phyloP scores from a whole-genome alignment of 805 yeast genomes.

The Blastobotrys attinorum region DNA sequence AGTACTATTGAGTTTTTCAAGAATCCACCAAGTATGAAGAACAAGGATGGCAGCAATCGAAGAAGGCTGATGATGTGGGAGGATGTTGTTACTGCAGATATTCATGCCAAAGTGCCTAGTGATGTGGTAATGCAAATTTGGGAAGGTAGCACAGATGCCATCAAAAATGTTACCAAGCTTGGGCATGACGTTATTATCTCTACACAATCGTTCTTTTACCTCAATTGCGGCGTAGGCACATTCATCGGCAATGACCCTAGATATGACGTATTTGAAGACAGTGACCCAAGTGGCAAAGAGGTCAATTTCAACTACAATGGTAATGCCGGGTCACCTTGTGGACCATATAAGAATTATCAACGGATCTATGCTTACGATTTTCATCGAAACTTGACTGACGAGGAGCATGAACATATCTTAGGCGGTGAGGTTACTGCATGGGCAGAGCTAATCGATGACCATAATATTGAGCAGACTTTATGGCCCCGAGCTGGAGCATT shows the following conservation, averaged over 20 bases:
- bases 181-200: conserved; percentile 36
- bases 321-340: conserved; percentile 35
- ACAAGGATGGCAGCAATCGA: conserved; percentile 11
- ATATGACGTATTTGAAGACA: conserved; percentile 24
- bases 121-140: conserved; percentile 32
- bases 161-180: conserved; percentile 24
- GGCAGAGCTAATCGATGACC: conserved; percentile 33
- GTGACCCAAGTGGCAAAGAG: conserved; percentile 13
- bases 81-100: conserved; percentile 27
- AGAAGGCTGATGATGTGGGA: conserved; percentile 35
- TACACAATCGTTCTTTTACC: conserved; percentile 27
- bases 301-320: conserved; percentile 28
- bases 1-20: conserved; percentile 28
- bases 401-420: conserved; percentile 27
- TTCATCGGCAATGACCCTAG: conserved; percentile 30
- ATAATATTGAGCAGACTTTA: conserved; percentile 26
- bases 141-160: conserved; percentile 17
- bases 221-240: conserved; percentile 36
- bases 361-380: conserved; percentile 34
- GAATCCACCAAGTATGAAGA: too few relatives aligned
- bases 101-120: conserved; percentile 27
- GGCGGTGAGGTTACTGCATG: conserved; percentile 37
- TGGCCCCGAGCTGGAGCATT: conserved; percentile 39
- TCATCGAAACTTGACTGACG: conserved; percentile 28
- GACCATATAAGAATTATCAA: conserved; percentile 39